Evolutionary conservation across 805 yeast genomes (phyloP).

Genomic region (Wickerhamiella lipophila): DNA sequence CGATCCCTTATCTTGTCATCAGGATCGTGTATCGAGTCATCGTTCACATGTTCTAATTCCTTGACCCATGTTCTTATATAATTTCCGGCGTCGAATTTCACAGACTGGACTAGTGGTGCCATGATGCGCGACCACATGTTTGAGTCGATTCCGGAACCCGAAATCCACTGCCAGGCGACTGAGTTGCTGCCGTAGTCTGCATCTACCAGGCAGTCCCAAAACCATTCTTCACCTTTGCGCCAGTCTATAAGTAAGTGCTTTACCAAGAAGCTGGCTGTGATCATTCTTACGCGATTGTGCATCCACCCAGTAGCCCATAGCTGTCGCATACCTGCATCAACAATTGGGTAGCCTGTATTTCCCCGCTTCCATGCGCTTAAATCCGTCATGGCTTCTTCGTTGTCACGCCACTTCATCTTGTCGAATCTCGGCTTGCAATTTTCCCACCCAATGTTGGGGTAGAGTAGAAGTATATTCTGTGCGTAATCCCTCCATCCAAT

Average conservation of each 20-base stretch:
- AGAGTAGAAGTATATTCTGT: conserved; percentile 35
- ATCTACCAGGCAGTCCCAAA: conserved; percentile 8
- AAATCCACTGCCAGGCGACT: conserved; percentile 9
- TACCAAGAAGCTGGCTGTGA: conserved; percentile 35
- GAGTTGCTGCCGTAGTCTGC: conserved; percentile 9
- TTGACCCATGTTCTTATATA: conserved; percentile 4
- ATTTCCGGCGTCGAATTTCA: conserved; percentile 5
- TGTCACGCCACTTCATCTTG: conserved; percentile 4
- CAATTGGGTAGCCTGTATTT: conserved; percentile 42
- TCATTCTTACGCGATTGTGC: conserved; percentile 44
- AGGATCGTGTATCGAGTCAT: conserved; percentile 5
- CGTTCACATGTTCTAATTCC: background rate
- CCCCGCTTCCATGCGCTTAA: conserved; percentile 40
- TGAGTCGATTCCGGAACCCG: conserved; percentile 8
- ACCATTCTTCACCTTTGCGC: conserved; percentile 7
- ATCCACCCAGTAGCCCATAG: conserved; percentile 40
- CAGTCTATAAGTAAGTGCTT: conserved; percentile 9
- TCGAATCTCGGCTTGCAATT: conserved; percentile 31
- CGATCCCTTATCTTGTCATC: background rate
- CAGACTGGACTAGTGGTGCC: conserved; percentile 7
- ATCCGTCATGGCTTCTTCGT: background rate
- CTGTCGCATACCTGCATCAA: conserved; percentile 48
- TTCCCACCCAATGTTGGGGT: conserved; percentile 34
- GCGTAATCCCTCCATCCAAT: conserved; percentile 50
- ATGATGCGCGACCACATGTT: conserved; percentile 10